Evolutionary conservation across 257 asterid genomes (phyloP).

Genomic region (Nicotiana knightiana): DNA sequence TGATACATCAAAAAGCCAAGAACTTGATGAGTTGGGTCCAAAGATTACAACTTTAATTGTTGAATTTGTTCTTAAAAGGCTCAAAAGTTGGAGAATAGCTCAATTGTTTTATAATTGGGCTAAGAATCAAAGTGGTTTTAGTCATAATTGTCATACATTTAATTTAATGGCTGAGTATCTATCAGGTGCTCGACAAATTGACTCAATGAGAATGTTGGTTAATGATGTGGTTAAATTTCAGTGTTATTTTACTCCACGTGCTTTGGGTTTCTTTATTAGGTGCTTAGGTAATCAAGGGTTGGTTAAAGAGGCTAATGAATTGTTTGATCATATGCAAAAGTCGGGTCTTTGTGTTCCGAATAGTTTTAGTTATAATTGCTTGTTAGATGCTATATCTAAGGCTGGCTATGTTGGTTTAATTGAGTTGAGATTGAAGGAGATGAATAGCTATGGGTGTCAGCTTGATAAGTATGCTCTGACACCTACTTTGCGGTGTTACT

Average conservation of each 20-base stretch:
- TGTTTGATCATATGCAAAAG: conserved; percentile 65
- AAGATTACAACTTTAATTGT: conserved; percentile 57
- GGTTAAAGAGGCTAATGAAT: conserved; percentile 59
- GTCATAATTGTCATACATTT: conserved; percentile 59
- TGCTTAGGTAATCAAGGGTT: conserved; percentile 72
- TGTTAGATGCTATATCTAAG: conserved; percentile 69
- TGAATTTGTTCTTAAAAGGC: conserved; percentile 54
- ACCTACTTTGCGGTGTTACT: conserved; percentile 73
- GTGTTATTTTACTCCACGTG: conserved; percentile 69
- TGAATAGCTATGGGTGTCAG: conserved; percentile 44
- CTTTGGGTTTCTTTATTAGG: conserved; percentile 76
- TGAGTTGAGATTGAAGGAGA: conserved; percentile 63
- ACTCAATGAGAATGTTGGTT: conserved; percentile 48
- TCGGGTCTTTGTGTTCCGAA: conserved; percentile 46
- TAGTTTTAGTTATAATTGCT: conserved; percentile 61
- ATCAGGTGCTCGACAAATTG: conserved; percentile 83
- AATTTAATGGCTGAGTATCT: conserved; percentile 71
- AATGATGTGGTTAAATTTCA: conserved; percentile 24
- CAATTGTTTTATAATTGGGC: conserved; percentile 70
- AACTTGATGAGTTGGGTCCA: conserved; percentile 51
- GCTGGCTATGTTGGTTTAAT: conserved; percentile 42
- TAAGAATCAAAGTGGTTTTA: conserved; percentile 48
- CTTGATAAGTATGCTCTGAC: conserved; percentile 70
- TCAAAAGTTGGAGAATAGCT: conserved; percentile 63
- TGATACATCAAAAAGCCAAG: conserved; percentile 37